These are phyloP conservation scores for Yamadazyma laniorum DNA, from an alignment of 805 yeast genomes.

Conservation along the genomic window DNA sequence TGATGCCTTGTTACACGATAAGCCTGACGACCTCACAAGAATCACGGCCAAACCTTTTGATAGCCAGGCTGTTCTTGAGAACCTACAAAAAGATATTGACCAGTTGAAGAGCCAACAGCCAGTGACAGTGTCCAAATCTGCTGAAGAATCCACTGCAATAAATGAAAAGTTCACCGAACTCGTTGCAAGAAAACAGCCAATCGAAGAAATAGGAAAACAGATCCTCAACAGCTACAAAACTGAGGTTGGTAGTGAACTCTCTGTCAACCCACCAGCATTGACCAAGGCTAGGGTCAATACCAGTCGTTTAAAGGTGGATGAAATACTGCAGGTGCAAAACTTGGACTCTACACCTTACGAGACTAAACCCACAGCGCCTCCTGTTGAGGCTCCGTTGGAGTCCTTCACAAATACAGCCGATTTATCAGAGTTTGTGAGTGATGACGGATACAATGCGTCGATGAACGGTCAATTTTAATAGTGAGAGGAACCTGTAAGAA, in stretches of 20 bases:
- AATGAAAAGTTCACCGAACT: slow-evolving; percentile 14
- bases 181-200: slow-evolving; percentile 16
- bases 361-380: slow-evolving; percentile 5
- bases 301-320: slow-evolving; percentile 14
- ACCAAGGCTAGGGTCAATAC: background rate
- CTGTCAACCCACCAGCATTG: slow-evolving; percentile 17
- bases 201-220: slow-evolving; percentile 15
- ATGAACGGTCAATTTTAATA: background rate
- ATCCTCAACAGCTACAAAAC: slow-evolving; percentile 17
- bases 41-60: slow-evolving; percentile 20
- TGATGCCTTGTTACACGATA: slow-evolving; percentile 20
- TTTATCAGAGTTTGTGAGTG: background rate
- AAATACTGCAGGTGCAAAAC: slow-evolving; percentile 23
- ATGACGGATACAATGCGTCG: background rate
- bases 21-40: slow-evolving; percentile 12
- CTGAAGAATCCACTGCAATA: background rate
- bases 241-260: slow-evolving; percentile 15
- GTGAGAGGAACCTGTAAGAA: too few species aligned
- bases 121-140: background rate
- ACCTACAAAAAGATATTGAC: slow-evolving; percentile 24
- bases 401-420: too few species aligned
- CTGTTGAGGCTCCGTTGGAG: background rate
- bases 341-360: slow-evolving; percentile 20
- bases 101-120: background rate
- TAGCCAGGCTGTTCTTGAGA: slow-evolving; percentile 15